These are phyloP conservation scores for Salix arbutifolia DNA, from an alignment of 345 rosid species.

Conservation along the genomic window DNA sequence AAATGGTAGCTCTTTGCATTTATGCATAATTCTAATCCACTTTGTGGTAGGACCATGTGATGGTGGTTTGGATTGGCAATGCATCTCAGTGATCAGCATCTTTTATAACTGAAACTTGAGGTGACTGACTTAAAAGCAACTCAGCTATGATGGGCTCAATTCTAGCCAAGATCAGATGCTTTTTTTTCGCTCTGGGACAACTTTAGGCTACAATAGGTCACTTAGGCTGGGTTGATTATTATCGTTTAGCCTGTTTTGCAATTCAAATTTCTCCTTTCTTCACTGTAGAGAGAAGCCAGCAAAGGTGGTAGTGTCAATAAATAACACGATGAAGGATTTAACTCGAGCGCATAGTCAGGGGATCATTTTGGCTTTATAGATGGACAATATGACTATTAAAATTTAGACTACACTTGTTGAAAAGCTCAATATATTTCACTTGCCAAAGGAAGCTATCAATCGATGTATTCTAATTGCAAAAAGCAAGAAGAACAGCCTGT, in stretches of 20 bases:
- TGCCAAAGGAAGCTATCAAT: background rate
- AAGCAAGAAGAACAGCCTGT: background rate
- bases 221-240: background rate
- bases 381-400: background rate
- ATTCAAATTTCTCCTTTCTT: background rate
- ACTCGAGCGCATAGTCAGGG: background rate
- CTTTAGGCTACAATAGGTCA: conserved; percentile 5
- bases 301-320: background rate
- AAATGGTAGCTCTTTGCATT: background rate
- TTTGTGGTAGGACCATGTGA: background rate
- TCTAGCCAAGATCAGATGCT: conserved; percentile 17
- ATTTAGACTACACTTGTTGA: background rate
- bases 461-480: background rate
- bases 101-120: background rate
- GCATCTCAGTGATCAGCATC: background rate
- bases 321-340: background rate
- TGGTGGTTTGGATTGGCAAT: background rate
- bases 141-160: conserved; percentile 1
- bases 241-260: background rate
- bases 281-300: background rate
- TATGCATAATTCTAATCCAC: background rate
- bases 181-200: conserved; percentile 9
- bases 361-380: background rate
- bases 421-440: background rate
- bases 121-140: background rate